Conservation (phyloP, 208 protist genomes). For the Wallacemonas collosoma region DNA sequence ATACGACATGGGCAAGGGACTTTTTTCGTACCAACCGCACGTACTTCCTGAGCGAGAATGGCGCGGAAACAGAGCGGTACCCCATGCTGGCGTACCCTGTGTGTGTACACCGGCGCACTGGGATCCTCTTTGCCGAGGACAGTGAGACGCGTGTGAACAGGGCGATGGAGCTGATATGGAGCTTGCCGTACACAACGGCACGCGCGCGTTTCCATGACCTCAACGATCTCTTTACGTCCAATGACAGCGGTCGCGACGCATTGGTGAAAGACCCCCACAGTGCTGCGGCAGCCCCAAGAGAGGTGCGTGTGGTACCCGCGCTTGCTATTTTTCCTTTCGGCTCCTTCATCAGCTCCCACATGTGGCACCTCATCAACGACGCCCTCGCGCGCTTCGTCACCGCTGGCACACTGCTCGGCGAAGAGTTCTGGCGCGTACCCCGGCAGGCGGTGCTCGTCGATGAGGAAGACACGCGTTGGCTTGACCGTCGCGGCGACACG, state of each 20-base stretch:
- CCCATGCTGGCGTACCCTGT: background rate
- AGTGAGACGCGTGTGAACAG: background rate
- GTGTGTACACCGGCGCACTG: constrained; percentile 16
- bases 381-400: constrained; percentile 14
- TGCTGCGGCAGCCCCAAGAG: too few relatives aligned
- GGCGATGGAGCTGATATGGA: too few relatives aligned
- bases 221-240: background rate
- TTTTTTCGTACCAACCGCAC: too few relatives aligned
- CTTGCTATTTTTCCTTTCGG: constrained; percentile 18
- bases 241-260: background rate
- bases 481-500: background rate
- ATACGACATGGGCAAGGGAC: too few relatives aligned
- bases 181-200: background rate
- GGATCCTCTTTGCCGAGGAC: constrained; percentile 6
- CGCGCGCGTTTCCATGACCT: background rate
- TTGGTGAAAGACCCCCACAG: background rate
- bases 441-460: constrained; percentile 1
- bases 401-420: constrained; percentile 1
- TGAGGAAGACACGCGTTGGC: background rate
- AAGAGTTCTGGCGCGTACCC: background rate
- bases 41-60: too few relatives aligned
- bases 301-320: constrained; percentile 17
- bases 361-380: constrained; percentile 25
- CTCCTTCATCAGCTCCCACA: constrained; percentile 13
- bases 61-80: too few relatives aligned